These are phyloP conservation scores for Rhizoclosmatium globosum DNA, from an alignment of 192 early-diverging fungal species.

Conservation along the genomic window DNA sequence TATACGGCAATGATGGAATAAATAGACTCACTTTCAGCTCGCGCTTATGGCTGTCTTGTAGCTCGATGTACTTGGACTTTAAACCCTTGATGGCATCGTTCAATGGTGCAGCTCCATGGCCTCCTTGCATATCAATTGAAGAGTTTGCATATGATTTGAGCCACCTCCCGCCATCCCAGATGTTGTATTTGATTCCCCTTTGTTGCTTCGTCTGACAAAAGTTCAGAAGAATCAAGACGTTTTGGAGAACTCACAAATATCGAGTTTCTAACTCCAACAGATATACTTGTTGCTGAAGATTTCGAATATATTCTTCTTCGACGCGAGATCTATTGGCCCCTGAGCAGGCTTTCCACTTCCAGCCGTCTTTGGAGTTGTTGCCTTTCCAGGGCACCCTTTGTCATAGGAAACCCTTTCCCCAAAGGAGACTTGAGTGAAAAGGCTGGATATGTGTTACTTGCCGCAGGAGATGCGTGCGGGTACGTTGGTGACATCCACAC, in stretches of 20 bases:
- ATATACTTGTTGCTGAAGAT: constrained; percentile 69
- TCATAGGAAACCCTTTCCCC: constrained; percentile 28
- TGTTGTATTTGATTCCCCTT: not conserved
- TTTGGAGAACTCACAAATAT: constrained; percentile 52
- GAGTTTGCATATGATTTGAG: not conserved
- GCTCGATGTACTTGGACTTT: constrained; percentile 59
- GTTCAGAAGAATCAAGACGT: not conserved
- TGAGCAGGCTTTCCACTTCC: not conserved
- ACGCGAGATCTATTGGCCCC: constrained; percentile 28
- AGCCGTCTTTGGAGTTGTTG: constrained; percentile 1
- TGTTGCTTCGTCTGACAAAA: constrained; percentile 10
- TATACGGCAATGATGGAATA: not conserved
- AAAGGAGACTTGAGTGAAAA: constrained; percentile 31
- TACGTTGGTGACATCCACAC: constrained; percentile 13
- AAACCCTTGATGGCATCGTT: constrained; percentile 58
- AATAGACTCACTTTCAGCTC: constrained; percentile 48
- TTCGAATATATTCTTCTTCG: constrained; percentile 63
- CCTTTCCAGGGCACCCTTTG: constrained; percentile 10
- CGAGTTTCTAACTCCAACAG: constrained; percentile 66
- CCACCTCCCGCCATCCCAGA: not conserved
- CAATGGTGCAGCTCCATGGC: constrained; percentile 39
- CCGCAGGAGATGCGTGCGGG: not conserved
- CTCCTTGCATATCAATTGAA: not conserved
- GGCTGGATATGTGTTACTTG: constrained; percentile 9
- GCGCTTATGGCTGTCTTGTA: constrained; percentile 58